These are phyloP conservation scores for Aotearoamyces nothofagi DNA, from an alignment of 2,329 filamentous ascomycete genomes.

Conservation along the genomic window DNA sequence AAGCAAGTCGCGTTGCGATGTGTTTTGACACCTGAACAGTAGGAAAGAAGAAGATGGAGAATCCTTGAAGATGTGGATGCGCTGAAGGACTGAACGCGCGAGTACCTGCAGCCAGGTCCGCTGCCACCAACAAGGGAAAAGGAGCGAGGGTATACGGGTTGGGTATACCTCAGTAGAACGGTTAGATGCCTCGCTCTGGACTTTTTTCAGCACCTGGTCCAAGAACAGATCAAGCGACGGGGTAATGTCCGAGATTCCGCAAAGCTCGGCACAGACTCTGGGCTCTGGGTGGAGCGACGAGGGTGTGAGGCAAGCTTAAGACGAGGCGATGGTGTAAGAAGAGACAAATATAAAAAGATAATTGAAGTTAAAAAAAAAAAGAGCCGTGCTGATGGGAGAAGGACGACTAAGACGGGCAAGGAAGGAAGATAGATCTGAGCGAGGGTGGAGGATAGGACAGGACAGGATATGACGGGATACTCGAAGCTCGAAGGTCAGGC, in stretches of 20 bases:
- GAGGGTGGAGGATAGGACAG: constrained; percentile 11
- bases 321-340: constrained; percentile 5
- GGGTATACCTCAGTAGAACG: too few species aligned
- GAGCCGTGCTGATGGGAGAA: constrained; percentile 1
- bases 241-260: constrained; percentile 9
- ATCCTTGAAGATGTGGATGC: constrained; percentile 20
- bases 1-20: constrained; percentile 17
- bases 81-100: too few species aligned
- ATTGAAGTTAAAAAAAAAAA: constrained; percentile 8
- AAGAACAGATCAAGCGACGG: too few species aligned
- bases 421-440: constrained; percentile 16
- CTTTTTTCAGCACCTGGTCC: too few species aligned
- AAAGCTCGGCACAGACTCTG: background rate
- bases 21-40: constrained; percentile 15
- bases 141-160: too few species aligned
- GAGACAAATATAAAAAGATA: constrained; percentile 7
- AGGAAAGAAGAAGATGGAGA: constrained; percentile 10
- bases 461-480: constrained; percentile 1
- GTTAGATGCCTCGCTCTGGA: too few species aligned
- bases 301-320: background rate
- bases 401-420: background rate
- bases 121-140: too few species aligned
- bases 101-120: constrained; percentile 7
- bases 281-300: background rate
- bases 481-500: background rate